A percentile compares a stretch with the other conserved stretches of the same genome.
Conservation (phyloP, 1,139 yeast genomes). For the Scheffersomyces cryptocercus region DNA sequence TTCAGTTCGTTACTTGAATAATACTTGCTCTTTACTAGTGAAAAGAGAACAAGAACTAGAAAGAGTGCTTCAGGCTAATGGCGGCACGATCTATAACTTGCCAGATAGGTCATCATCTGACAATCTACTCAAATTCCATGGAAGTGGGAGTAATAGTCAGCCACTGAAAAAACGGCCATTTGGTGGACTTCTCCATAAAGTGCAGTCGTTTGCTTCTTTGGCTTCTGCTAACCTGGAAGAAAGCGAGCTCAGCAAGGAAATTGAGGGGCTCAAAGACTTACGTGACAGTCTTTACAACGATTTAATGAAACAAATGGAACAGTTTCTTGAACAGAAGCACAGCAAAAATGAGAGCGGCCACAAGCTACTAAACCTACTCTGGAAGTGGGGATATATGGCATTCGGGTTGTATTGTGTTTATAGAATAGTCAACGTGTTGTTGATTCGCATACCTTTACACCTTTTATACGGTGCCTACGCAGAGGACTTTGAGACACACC, state of each 20-base stretch:
- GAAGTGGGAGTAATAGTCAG: slow-evolving; percentile 1
- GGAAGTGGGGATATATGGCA: slow-evolving; percentile 18
- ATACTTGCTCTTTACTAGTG: slow-evolving; percentile 34
- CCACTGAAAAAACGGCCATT: slow-evolving; percentile 12
- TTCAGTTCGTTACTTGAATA: slow-evolving; percentile 38
- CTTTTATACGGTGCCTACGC: slow-evolving; percentile 3
- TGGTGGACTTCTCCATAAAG: slow-evolving; percentile 37
- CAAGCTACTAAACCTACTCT: background rate
- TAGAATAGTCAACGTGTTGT: slow-evolving; percentile 51
- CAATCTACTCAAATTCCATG: slow-evolving; percentile 9
- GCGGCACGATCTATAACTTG: slow-evolving; percentile 31
- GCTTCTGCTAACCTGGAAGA: slow-evolving; percentile 24
- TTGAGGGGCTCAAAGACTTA: slow-evolving; percentile 32
- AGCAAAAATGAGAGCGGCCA: slow-evolving; percentile 1
- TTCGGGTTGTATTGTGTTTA: slow-evolving; percentile 69
- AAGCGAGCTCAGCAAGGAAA: slow-evolving; percentile 37
- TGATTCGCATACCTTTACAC: slow-evolving; percentile 38
- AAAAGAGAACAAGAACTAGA: slow-evolving; percentile 36
- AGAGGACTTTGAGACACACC: slow-evolving; percentile 6
- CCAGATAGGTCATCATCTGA: slow-evolving; percentile 15
- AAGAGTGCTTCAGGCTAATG: slow-evolving; percentile 16
- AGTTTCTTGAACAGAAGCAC: slow-evolving; percentile 14
- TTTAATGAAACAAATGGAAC: slow-evolving; percentile 19
- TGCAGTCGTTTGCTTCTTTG: slow-evolving; percentile 45
- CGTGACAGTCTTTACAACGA: slow-evolving; percentile 32